Evolutionary conservation across 257 asterid species (phyloP).

Genomic region (Lantana camara): DNA sequence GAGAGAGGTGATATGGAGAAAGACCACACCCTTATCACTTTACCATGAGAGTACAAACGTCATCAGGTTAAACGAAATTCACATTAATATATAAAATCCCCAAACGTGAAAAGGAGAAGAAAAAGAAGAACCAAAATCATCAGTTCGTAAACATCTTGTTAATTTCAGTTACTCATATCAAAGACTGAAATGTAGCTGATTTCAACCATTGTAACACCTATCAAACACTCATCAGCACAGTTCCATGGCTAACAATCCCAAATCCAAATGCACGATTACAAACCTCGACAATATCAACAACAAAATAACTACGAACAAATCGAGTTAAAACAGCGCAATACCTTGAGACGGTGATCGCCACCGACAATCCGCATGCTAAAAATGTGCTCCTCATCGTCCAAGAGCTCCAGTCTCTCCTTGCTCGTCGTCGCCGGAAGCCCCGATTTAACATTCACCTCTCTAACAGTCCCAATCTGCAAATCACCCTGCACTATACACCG

Average conservation of each 20-base stretch:
- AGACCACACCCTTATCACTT: too few species aligned
- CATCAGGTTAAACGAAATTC: too few species aligned
- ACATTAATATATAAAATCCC: not conserved
- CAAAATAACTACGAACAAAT: not conserved
- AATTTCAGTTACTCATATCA: constrained; percentile 7
- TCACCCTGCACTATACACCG: constrained; percentile 77
- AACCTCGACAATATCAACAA: not conserved
- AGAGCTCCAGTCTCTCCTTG: constrained; percentile 78
- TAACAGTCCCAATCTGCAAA: constrained; percentile 79
- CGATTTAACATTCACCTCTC: constrained; percentile 83
- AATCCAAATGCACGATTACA: not conserved
- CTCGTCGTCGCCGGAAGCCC: constrained; percentile 93
- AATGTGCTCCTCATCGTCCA: constrained; percentile 82
- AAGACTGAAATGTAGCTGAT: constrained; percentile 19
- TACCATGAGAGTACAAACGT: too few species aligned
- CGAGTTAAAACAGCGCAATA: constrained; percentile 16
- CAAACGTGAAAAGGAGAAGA: not conserved
- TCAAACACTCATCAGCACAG: constrained; percentile 1
- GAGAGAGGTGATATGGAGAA: not conserved
- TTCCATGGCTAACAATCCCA: not conserved
- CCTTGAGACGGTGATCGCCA: constrained; percentile 94
- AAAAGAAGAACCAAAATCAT: not conserved
- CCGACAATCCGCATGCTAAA: constrained; percentile 85
- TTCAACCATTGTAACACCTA: not conserved
- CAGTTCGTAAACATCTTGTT: not conserved